Evolutionary conservation across 371 early-diverging fungal species (phyloP), one percentile per base, ranked within the genome.

Genomic region (Astathelohania contejeani): DNA sequence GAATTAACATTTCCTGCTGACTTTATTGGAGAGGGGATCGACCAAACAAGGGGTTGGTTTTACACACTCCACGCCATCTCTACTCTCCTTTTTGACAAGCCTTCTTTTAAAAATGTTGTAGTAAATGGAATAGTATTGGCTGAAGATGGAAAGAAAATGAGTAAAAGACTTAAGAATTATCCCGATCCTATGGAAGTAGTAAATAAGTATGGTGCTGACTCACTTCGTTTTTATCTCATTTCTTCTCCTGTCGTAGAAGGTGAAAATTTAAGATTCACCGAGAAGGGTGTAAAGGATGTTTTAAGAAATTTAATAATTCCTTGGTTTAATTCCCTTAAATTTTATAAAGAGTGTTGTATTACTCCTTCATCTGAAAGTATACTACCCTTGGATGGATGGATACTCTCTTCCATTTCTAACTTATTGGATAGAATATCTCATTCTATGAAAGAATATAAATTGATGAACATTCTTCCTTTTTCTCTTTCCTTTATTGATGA

Each of bases 21-120:
- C 67, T 99, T 99, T 76, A 93, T 99, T 69, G 91, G 94, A 37
- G 99, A 99, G 78, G 99, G 99, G 64, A 76, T 97, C 45, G 99
- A 99, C 74, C 98, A 99, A 78, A 97, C 97, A 49, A 83, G 99
- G 65, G 99, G 99, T 57, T 99, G 99, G 99, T 99, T 99, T 83
- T 99, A 99, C 76, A 94, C 99, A 22, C 80, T 99, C 22, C 78
- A 93, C 71, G 96, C 96, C 6, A 79, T 99, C 50, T 90, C 92
- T 35, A 89, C 91, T n/a, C 87, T 93, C 70, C 77, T 99, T 61
- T 91, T 93, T 68, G 84, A 87, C 71, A 78, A 81, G 64, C 89
- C 98, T n/a, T 88, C 99, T 25, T 94, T 87, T 76, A 89, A 89
- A 80, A 99, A 99, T 76, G 80, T 95, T 62, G 90, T 99, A 76